Evolutionary conservation across 257 asterid genomes (phyloP), one percentile per base, ranked within the genome.

Genomic region (Avicennia marina): DNA sequence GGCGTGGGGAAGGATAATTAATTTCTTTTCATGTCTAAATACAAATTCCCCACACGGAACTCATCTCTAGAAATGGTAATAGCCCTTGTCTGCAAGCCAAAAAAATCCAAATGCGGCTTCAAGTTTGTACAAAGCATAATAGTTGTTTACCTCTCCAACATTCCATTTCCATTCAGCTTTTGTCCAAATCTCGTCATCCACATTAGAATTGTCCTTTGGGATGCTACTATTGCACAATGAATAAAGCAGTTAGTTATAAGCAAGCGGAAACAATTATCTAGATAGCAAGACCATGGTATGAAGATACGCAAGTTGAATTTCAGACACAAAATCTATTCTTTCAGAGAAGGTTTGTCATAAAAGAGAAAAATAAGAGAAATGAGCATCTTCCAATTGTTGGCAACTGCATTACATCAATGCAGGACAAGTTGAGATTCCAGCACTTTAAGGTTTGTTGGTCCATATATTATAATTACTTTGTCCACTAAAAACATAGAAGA

Each of bases 151-250:
- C 95, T 84, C 93, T 75, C 96, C 93, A 47, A 49, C 64, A 46
- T 73, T 73, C 96, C 95, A 89, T 46, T 72, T 72, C 94, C 94
- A 82, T 52, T 68, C 76, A 33, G 75, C 58, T 58, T 77, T 81
- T 18, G 29, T 45, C 98, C 97, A 88, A 58, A 84, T 51, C 76
- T 80, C 71, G 57, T 64, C 67, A 39, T 89, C 95, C 39, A 69
- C 80, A 46, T 38, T 55, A 45, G 22, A 10, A 25, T 57, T 70
- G 58, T 38, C 75, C 46, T 62, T 72, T 13, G 58, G 74, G 57
- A 29, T 22, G 64, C 11, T 65, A 70, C 36, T 48, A 51, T 89
- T 87, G 81, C 81, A 75, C 11, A 38, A 42, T 18, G 44, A 53
- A 66, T 38, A 32, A 32, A 64, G 26, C 50, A 29, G 32, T 64